A percentile compares a stretch with the other conserved stretches of the same genome.
These are phyloP conservation scores for Silene uniflora DNA, from an alignment of 148 eudicot genomes.

Conservation along the genomic window DNA sequence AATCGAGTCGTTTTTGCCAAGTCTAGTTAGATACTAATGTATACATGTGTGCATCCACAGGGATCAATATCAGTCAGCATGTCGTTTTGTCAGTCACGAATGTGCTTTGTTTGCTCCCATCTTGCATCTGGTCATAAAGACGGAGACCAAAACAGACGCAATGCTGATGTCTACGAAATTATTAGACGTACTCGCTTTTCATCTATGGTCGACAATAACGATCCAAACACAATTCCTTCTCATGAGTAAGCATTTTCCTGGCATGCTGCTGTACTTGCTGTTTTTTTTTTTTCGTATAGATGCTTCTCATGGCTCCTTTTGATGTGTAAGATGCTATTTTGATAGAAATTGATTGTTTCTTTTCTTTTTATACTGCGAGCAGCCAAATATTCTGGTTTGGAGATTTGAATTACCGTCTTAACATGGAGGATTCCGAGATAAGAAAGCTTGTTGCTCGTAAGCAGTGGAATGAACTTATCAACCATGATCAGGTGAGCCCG, in stretches of 20 bases:
- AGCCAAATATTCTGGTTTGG: constrained; percentile 99
- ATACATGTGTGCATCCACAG: constrained; percentile 34
- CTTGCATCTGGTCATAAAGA: constrained; percentile 79
- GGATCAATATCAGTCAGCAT: constrained; percentile 92
- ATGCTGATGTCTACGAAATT: constrained; percentile 68
- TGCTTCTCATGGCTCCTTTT: too few relatives aligned
- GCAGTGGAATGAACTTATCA: constrained; percentile 70
- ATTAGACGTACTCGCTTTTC: constrained; percentile 73
- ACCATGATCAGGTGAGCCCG: constrained; percentile 64
- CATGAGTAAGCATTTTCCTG: constrained; percentile 68
- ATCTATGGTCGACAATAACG: constrained; percentile 44
- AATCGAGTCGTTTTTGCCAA: not conserved
- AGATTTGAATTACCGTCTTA: constrained; percentile 90
- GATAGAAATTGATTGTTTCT: not conserved
- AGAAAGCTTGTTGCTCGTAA: constrained; percentile 61
- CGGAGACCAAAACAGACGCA: constrained; percentile 74
- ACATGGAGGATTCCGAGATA: constrained; percentile 61
- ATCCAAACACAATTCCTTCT: constrained; percentile 68
- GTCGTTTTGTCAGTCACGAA: constrained; percentile 67
- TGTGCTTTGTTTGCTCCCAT: constrained; percentile 94
- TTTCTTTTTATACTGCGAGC: constrained; percentile 29
- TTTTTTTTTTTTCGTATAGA: not conserved
- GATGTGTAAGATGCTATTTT: too few relatives aligned
- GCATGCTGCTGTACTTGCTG: not conserved
- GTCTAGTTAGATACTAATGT: not conserved